These are phyloP conservation scores for Acephala macrosclerotiorum DNA, from an alignment of 2,329 filamentous ascomycete genomes.

Conservation along the genomic window DNA sequence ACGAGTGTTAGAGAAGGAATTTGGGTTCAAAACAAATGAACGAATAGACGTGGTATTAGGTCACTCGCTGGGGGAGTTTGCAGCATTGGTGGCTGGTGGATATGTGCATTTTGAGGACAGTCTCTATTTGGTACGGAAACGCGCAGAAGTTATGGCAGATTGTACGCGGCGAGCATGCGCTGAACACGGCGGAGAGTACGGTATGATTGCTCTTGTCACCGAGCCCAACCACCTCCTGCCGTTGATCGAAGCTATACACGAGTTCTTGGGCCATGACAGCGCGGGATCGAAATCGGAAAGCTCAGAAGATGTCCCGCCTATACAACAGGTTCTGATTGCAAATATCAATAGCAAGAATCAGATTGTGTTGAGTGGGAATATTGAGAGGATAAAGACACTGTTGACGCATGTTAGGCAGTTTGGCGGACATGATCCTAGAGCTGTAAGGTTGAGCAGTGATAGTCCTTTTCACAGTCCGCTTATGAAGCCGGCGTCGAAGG, in stretches of 20 bases:
- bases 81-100: slow-evolving; percentile 84
- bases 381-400: slow-evolving; percentile 81
- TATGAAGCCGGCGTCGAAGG: slow-evolving; percentile 83
- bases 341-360: slow-evolving; percentile 97
- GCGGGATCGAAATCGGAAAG: slow-evolving; percentile 73
- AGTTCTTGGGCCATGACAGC: slow-evolving; percentile 76
- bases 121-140: slow-evolving; percentile 75
- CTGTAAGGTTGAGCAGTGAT: slow-evolving; percentile 85
- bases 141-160: slow-evolving; percentile 84
- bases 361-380: slow-evolving; percentile 89
- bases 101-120: slow-evolving; percentile 82
- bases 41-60: slow-evolving; percentile 85
- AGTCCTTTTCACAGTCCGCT: slow-evolving; percentile 91
- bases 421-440: slow-evolving; percentile 87
- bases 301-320: slow-evolving; percentile 72
- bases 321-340: slow-evolving; percentile 87
- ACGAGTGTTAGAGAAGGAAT: slow-evolving; percentile 85
- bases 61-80: slow-evolving; percentile 93
- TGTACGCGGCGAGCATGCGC: slow-evolving; percentile 73
- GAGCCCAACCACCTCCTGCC: slow-evolving; percentile 77
- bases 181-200: slow-evolving; percentile 80
- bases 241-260: slow-evolving; percentile 77
- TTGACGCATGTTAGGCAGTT: slow-evolving; percentile 88
- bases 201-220: slow-evolving; percentile 93
- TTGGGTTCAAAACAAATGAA: slow-evolving; percentile 74